These are phyloP conservation scores for Durio zibethinus DNA, from an alignment of 345 rosid genomes.

Conservation along the genomic window DNA sequence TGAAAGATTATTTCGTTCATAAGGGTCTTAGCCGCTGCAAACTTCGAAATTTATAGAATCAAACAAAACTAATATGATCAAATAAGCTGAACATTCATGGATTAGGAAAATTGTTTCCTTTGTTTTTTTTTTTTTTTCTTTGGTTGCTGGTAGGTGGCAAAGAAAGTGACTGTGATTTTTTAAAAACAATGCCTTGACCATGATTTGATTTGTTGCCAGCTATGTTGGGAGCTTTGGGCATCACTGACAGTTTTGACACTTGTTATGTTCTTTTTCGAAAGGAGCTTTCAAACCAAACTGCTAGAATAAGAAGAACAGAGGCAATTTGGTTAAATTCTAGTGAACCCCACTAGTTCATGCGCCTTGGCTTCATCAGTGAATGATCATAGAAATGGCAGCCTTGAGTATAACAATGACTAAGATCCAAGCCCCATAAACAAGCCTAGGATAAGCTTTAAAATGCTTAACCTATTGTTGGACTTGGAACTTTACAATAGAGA, in stretches of 20 bases:
- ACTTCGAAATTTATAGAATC: not conserved
- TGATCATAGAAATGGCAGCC: not conserved
- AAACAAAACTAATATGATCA: not conserved
- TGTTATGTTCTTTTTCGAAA: not conserved
- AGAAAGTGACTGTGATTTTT: not conserved
- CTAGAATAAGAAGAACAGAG: not conserved
- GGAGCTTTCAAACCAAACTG: not conserved
- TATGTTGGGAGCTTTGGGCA: not conserved
- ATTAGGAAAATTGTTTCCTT: not conserved
- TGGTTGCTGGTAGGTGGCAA: not conserved
- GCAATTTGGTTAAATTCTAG: not conserved
- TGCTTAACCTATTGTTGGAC: not conserved
- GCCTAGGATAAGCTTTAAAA: not conserved
- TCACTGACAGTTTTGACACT: not conserved
- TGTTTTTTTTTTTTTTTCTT: too few species aligned
- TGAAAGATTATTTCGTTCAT: not conserved
- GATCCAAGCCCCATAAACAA: not conserved
- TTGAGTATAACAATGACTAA: not conserved
- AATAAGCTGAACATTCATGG: not conserved
- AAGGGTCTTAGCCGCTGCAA: not conserved
- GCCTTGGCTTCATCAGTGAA: too few species aligned
- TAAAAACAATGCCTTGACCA: not conserved
- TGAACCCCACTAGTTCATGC: not conserved
- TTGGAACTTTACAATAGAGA: not conserved
- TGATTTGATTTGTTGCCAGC: not conserved